Base-by-base conservation (phyloP, 257 asterid genomes). In the Hygrophila difformis region DNA sequence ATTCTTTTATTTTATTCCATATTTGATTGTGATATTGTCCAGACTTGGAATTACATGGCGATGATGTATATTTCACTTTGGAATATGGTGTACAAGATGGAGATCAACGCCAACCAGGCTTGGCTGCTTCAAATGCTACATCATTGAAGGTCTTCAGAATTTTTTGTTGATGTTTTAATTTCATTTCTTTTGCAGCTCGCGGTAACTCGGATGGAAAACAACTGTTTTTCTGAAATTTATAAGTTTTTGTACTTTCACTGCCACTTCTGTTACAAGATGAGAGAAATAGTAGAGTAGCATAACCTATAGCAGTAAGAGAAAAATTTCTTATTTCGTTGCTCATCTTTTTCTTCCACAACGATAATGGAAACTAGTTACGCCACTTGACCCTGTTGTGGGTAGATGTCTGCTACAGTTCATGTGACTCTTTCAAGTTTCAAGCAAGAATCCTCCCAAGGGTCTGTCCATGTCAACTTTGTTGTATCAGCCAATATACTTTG, bases 11-110 rank as follows among this genome's bases (percentile, higher is more conserved):
- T 17, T 15, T 12, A 6, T 37, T 16, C 4, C 39, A 18, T 21
- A 18, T 49, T 5, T 26, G 16, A n/a, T 42, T 57, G 3, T 24
- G 34, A 40, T 49, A 16, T 64, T 22, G 16, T 52, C 37, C 67
- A 89, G 98, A 85, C 77, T 75, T 85, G 84, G 94, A 73, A 72
- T 73, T 89, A 68, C 96, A 82, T 47, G 96, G 93, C 1, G 98
- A 89, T 66, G 98, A 89, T 57, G 79, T 89, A 48, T 89, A 85
- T 62, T 89, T 77, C 64, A 85, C 96, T 20, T 69, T 85, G 66
- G 96, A 89, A 55, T 70, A 71, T 56, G 62, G 77, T 39, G 57
- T 63, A 3, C 89, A 75, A 67, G 84, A 73, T 56, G 81, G 50
- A 37, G 75, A 66, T 65, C 84, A 66, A 54, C 69, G 59, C 6